Percentiles rank a stretch among this genome's conserved stretches.
Conservation (phyloP, 2,329 filamentous ascomycete genomes). For the Aspergillus persii region DNA sequence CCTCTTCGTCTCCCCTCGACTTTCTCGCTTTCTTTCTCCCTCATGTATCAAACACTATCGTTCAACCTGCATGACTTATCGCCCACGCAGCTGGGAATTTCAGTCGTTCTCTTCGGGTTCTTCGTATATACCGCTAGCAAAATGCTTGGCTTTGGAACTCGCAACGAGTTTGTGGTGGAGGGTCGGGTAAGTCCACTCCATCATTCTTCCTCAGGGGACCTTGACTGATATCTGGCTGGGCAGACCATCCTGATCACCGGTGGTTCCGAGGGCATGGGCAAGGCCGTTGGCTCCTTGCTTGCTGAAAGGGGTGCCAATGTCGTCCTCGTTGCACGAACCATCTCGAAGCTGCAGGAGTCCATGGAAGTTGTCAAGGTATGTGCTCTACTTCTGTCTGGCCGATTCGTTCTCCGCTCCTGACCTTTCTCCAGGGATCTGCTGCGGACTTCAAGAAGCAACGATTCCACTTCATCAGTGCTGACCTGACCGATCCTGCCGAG, state of each 20-base stretch:
- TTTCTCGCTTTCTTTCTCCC: constrained; percentile 12
- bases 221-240: background rate
- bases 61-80: constrained; percentile 23
- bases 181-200: constrained; percentile 63
- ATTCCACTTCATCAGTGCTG: constrained; percentile 80
- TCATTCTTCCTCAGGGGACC: background rate
- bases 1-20: constrained; percentile 7
- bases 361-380: constrained; percentile 63
- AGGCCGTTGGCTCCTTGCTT: constrained; percentile 69
- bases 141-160: constrained; percentile 44
- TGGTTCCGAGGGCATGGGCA: constrained; percentile 89
- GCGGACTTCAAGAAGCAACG: constrained; percentile 65
- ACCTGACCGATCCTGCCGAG: constrained; percentile 70
- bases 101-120: constrained; percentile 31
- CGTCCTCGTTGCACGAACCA: constrained; percentile 77
- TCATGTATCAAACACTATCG: constrained; percentile 23
- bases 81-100: constrained; percentile 27
- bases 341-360: constrained; percentile 69
- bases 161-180: constrained; percentile 78
- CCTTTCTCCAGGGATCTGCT: constrained; percentile 57
- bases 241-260: constrained; percentile 89
- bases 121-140: constrained; percentile 35
- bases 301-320: constrained; percentile 81
- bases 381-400: background rate
- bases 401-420: constrained; percentile 17